Base-by-base conservation (phyloP, 768 basidiomycete species). In the Pleurotus sapidus region DNA sequence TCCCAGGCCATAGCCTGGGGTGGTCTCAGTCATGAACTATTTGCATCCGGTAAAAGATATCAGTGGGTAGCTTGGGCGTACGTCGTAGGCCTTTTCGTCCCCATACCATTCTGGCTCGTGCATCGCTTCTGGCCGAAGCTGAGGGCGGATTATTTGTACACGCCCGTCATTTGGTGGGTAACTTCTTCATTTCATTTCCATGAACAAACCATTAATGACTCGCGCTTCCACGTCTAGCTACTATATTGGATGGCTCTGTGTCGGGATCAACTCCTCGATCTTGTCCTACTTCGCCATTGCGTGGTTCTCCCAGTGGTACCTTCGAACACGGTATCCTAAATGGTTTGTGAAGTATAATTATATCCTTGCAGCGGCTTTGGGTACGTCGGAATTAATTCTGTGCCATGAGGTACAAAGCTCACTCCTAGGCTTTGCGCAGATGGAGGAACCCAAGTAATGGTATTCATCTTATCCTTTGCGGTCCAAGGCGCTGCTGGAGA, bases 1-100 rank as follows among this genome's bases (percentile, higher is more conserved):
- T 77, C 75, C 12, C 78, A 80, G 63, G 79, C 81, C 3, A 67
- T 82, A 51, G 75, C 79, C 3, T 83, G 79, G 78, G 81, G 82
- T 40, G 82, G 76, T 14, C 67, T 34, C 42, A 75, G 75, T 53
- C 75, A 79, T 49, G 64, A 77, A 47, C 66, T 78, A 11, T 79
- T 77, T 50, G 72, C 75, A 9, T 65, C 72, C 15, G 74, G 74
- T n/a, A 69, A 74, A 49, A 67, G 75, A 15, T 83, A 83, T 66
- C 72, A 79, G 55, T 79, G 79, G 67, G 80, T 82, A 40, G 74
- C 81, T 1, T 75, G 73, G 71, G 73, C 74, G 1, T 79, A 79
- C 61, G 46, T 78, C 23, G 62, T 81, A 49, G 82, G 82, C 7
- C 75, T 84, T 57, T 65, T 75, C 42, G 73, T 80, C 2, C 83